These are phyloP conservation scores for Pezicula rhizophila DNA, from an alignment of 2,329 filamentous ascomycete species.

Conservation along the genomic window DNA sequence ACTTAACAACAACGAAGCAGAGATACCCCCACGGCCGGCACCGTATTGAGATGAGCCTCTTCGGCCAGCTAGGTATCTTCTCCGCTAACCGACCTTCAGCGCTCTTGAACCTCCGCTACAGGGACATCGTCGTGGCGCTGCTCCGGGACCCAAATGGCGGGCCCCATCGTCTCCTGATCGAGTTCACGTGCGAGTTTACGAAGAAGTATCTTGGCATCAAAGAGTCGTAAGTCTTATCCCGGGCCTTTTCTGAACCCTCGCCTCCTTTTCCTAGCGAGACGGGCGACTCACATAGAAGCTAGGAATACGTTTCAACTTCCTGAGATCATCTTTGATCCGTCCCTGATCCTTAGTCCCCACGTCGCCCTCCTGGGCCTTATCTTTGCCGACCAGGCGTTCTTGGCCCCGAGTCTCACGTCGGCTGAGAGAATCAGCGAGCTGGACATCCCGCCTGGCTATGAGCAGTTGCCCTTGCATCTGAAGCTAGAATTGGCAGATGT, in stretches of 20 bases:
- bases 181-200: no score
- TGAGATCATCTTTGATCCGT: slow-evolving; percentile 30
- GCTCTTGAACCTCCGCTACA: no score
- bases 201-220: slow-evolving; percentile 14
- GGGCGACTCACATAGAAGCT: slow-evolving; percentile 2
- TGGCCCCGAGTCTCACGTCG: slow-evolving; percentile 19
- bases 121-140: no score
- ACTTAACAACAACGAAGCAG: no score
- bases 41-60: no score
- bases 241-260: no score
- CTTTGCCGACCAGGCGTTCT: slow-evolving; percentile 22
- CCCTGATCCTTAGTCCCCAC: slow-evolving; percentile 30
- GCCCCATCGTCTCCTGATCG: no score
- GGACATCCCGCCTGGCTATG: slow-evolving; percentile 21
- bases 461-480: slow-evolving; percentile 16
- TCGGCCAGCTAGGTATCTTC: no score
- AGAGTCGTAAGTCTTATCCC: slow-evolving; percentile 11
- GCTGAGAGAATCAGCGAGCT: slow-evolving; percentile 16
- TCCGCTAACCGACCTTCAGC: no score
- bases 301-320: slow-evolving; percentile 30
- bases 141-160: no score
- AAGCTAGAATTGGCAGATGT: slow-evolving; percentile 16
- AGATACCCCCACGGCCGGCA: no score
- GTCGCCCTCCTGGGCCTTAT: slow-evolving; percentile 27
- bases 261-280: not conserved